Evolutionary conservation across 2,329 filamentous ascomycete species (phyloP).

Genomic region (Zalaria sp.): DNA sequence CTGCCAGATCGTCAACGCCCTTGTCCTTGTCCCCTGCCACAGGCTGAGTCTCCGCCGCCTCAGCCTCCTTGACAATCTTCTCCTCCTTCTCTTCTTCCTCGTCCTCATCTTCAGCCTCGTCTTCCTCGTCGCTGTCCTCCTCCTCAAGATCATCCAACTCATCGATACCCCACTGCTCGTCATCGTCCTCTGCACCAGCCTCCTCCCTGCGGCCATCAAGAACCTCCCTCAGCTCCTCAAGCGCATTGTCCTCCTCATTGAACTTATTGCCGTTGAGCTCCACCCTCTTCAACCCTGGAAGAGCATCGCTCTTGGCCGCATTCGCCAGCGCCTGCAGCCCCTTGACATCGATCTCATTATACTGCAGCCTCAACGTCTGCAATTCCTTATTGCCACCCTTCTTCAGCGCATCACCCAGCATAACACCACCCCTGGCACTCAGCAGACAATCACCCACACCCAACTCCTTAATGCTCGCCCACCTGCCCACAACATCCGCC

Average conservation of each 20-base stretch:
- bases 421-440: conserved; percentile 58
- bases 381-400: conserved; percentile 67
- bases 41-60: conserved; percentile 60
- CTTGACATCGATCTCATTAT: conserved; percentile 78
- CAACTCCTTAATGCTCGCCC: conserved; percentile 66
- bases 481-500: conserved; percentile 57
- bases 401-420: conserved; percentile 58
- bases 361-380: conserved; percentile 72
- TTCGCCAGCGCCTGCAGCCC: conserved; percentile 58
- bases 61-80: conserved; percentile 54
- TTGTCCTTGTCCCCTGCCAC: conserved; percentile 57
- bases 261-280: conserved; percentile 97
- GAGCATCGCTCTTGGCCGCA: conserved; percentile 45
- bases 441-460: conserved; percentile 83
- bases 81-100: conserved; percentile 46
- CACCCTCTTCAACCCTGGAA: conserved; percentile 69
- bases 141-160: conserved; percentile 77
- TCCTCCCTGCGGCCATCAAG: conserved; percentile 45
- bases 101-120: conserved; percentile 49
- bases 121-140: conserved; percentile 52
- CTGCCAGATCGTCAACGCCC: conserved; percentile 69
- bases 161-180: conserved; percentile 79
- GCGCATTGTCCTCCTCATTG: conserved; percentile 62
- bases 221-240: conserved; percentile 49
- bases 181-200: conserved; percentile 40